Percentiles rank a stretch among this genome's conserved stretches.
Conservation (phyloP, 1,284 basidiomycete species). For the Trichosporon ovoides region DNA sequence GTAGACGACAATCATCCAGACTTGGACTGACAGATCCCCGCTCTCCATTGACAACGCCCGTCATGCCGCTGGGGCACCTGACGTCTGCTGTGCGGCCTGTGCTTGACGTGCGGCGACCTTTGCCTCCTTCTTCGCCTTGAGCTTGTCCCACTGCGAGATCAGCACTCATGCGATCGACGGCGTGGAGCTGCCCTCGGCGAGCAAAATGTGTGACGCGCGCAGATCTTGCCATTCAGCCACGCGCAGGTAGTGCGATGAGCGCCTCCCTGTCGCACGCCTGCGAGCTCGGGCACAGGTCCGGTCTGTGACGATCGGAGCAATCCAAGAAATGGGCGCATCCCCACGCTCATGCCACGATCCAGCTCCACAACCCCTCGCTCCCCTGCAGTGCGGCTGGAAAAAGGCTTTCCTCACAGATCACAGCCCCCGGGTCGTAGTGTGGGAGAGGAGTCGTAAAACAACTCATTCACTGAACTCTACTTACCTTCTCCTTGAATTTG, state of each 20-base stretch:
- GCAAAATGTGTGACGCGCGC: background rate
- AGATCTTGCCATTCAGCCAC: background rate
- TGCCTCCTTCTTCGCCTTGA: slow-evolving; percentile 81
- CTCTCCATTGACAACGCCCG: too few relatives aligned
- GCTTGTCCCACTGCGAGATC: slow-evolving; percentile 65
- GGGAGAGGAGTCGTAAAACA: slow-evolving; percentile 1
- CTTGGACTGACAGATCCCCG: too few relatives aligned
- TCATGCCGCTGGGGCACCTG: background rate
- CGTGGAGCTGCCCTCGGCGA: background rate
- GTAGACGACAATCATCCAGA: too few relatives aligned
- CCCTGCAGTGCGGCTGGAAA: background rate
- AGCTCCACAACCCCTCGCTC: background rate
- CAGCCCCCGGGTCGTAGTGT: too few relatives aligned
- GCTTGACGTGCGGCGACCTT: slow-evolving; percentile 49
- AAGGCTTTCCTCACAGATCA: too few relatives aligned
- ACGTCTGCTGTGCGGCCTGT: background rate
- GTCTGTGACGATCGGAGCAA: too few relatives aligned
- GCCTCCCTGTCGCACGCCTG: too few relatives aligned
- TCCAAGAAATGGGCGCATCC: too few relatives aligned
- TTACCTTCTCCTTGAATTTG: slow-evolving; percentile 61
- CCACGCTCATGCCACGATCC: too few relatives aligned
- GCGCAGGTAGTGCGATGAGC: too few relatives aligned
- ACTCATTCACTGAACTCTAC: slow-evolving; percentile 4
- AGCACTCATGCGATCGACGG: slow-evolving; percentile 27
- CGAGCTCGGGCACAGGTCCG: too few relatives aligned